Evolutionary conservation across 176 grass and related monocot genomes (phyloP).

Genomic region (Pontederia paniculata): DNA sequence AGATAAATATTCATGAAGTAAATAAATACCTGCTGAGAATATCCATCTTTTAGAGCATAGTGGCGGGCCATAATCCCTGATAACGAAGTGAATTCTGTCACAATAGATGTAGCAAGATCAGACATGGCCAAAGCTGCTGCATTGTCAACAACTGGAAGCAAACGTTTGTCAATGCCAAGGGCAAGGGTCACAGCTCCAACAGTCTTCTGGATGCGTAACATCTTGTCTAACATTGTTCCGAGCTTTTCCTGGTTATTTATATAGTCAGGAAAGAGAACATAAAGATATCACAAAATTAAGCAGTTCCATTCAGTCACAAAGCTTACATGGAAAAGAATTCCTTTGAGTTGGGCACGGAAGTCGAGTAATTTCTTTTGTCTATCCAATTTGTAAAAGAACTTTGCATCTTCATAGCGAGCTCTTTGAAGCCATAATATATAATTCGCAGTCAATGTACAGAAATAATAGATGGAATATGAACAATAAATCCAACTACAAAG

Average conservation of each 20-base stretch:
- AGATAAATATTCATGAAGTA: neutral
- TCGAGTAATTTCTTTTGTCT: constrained; percentile 80
- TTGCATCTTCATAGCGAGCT: constrained; percentile 92
- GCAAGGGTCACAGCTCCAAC: constrained; percentile 39
- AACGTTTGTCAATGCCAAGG: constrained; percentile 41
- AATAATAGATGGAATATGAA: neutral
- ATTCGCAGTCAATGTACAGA: neutral
- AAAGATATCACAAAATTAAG: neutral
- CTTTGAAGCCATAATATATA: constrained; percentile 16
- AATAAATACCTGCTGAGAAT: constrained; percentile 53
- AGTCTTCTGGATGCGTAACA: constrained; percentile 44
- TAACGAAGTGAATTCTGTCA: constrained; percentile 90
- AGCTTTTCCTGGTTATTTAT: constrained; percentile 67
- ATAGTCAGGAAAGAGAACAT: constrained; percentile 11
- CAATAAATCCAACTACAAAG: no score
- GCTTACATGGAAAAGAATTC: constrained; percentile 99
- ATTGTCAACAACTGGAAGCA: constrained; percentile 46
- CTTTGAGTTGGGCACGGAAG: constrained; percentile 56
- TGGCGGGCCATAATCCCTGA: constrained; percentile 86
- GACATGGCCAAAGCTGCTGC: constrained; percentile 76
- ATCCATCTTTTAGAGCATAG: constrained; percentile 76
- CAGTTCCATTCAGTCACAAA: neutral
- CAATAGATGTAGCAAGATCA: constrained; percentile 80
- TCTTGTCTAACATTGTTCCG: constrained; percentile 94
- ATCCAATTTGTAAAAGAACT: constrained; percentile 95